phyloP scores from a whole-genome alignment of 2,329 filamentous ascomycete genomes.

The Sclerotinia sclerotiorum region DNA sequence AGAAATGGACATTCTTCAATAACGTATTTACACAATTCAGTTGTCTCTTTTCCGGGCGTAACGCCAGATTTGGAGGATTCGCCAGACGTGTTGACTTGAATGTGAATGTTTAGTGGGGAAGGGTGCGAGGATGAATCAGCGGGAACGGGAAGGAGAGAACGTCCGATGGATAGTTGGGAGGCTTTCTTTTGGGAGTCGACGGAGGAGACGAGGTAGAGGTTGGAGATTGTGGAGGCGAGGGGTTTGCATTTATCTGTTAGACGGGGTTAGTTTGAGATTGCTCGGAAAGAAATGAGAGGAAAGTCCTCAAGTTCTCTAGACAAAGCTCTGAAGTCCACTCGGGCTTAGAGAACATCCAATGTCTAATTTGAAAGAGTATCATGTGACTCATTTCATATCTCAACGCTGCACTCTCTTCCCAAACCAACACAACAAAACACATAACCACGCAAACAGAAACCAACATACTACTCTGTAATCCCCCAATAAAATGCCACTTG shows the following conservation, averaged over 20 bases:
- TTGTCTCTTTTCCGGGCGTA: slow-evolving; percentile 60
- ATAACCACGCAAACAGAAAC: neutral
- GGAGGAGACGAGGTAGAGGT: slow-evolving; percentile 88
- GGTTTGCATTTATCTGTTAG: slow-evolving; percentile 78
- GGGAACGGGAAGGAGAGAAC: slow-evolving; percentile 53
- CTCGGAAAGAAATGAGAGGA: neutral
- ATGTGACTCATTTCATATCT: slow-evolving; percentile 12
- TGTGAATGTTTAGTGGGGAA: slow-evolving; percentile 59
- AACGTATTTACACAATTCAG: slow-evolving; percentile 69
- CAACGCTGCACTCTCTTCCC: neutral
- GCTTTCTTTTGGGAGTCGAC: slow-evolving; percentile 90
- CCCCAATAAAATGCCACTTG: slow-evolving; percentile 96
- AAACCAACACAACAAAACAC: too few species aligned
- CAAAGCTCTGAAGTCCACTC: neutral
- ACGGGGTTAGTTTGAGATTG: neutral
- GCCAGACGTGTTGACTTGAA: slow-evolving; percentile 94
- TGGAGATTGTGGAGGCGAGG: slow-evolving; percentile 78
- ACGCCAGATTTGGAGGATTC: slow-evolving; percentile 85
- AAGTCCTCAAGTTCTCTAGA: neutral
- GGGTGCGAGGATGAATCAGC: slow-evolving; percentile 41
- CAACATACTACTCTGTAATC: slow-evolving; percentile 70
- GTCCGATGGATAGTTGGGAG: slow-evolving; percentile 72
- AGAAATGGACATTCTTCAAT: slow-evolving; percentile 70
- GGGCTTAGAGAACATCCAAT: neutral
- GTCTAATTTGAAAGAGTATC: neutral